phyloP scores from a whole-genome alignment of 306 rosid genomes.

The Gastrolobium bilobum region DNA sequence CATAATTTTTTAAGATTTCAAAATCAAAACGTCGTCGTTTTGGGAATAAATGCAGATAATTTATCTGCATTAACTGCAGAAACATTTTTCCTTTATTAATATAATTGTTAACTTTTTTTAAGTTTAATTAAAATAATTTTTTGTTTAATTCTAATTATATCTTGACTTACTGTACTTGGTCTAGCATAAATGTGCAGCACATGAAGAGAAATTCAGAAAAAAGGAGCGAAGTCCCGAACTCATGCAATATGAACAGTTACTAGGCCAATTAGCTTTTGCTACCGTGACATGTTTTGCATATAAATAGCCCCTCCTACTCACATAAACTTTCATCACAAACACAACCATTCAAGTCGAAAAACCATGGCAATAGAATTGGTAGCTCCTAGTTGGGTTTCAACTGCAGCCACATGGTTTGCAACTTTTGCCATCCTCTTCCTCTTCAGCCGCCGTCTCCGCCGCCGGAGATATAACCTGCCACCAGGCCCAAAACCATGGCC shows the following conservation, averaged over 20 bases:
- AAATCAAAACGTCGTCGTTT: no score
- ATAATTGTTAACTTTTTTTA: no score
- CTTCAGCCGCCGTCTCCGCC: slow-evolving; percentile 53
- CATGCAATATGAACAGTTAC: not conserved
- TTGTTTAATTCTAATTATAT: no score
- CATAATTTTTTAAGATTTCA: no score
- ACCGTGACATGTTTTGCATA: not conserved
- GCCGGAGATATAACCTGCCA: slow-evolving; percentile 59
- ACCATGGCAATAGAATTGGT: slow-evolving; percentile 43
- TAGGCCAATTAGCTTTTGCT: not conserved
- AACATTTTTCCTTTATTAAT: no score
- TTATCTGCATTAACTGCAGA: no score
- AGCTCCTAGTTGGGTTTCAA: slow-evolving; percentile 52
- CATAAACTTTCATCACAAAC: not conserved
- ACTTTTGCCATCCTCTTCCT: slow-evolving; percentile 61
- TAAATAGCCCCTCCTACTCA: not conserved
- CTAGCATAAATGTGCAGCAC: no score
- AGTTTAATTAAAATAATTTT: no score
- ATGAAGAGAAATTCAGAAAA: not conserved
- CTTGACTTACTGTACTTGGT: no score
- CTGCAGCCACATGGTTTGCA: slow-evolving; percentile 54
- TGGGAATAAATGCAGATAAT: no score
- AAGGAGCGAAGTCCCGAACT: not conserved
- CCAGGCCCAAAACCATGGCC: slow-evolving; percentile 97
- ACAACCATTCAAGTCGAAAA: not conserved